A percentile compares a stretch with the other conserved stretches of the same genome.
Conservation (phyloP, 805 yeast genomes). For the Pichia phayaonensis region DNA sequence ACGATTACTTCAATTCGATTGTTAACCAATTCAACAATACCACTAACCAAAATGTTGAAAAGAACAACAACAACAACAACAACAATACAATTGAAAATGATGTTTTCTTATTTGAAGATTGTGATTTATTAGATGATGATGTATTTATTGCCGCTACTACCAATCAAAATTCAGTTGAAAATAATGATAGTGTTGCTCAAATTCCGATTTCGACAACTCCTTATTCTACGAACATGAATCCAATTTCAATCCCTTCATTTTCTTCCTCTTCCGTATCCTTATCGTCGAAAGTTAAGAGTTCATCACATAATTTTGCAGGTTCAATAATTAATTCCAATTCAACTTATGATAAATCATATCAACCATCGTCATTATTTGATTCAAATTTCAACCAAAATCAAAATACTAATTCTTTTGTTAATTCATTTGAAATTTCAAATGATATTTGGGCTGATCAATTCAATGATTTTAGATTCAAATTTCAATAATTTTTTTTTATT, state of each 20-base stretch:
- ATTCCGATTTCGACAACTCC: background rate
- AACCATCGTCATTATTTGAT: conserved; percentile 14
- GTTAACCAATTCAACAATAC: conserved; percentile 3
- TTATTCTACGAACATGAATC: conserved; percentile 10
- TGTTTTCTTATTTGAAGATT: conserved; percentile 13
- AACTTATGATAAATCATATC: conserved; percentile 6
- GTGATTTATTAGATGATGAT: background rate
- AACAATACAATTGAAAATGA: conserved; percentile 7
- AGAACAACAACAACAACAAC: background rate
- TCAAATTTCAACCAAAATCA: background rate
- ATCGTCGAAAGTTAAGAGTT: background rate
- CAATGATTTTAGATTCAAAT: conserved; percentile 6
- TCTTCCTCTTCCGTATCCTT: background rate
- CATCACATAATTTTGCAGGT: conserved; percentile 4
- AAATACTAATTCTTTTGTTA: conserved; percentile 6
- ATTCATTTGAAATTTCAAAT: conserved; percentile 9
- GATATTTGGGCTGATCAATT: conserved; percentile 6
- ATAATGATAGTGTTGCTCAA: background rate
- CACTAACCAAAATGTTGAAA: conserved; percentile 3
- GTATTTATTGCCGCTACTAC: background rate
- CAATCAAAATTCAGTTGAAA: background rate
- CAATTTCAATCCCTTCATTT: conserved; percentile 11
- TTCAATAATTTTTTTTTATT: background rate
- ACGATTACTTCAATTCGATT: conserved; percentile 9
- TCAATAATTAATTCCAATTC: conserved; percentile 8